Base-by-base conservation (phyloP, 2,329 filamentous ascomycete species). In the Apiospora koreana region DNA sequence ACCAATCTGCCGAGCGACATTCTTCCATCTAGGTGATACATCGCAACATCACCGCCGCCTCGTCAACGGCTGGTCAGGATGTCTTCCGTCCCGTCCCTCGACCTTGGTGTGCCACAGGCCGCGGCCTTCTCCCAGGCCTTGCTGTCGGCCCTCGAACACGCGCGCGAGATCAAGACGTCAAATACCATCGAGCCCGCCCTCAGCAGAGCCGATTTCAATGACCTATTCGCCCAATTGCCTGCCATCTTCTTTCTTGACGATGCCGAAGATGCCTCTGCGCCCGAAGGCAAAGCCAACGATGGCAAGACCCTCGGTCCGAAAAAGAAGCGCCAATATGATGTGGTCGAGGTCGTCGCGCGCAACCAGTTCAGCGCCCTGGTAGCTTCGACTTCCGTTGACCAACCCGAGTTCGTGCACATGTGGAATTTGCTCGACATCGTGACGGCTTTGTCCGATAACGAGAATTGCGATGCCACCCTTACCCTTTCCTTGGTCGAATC, bases 371-470 rank as follows among this genome's bases (percentile, higher is more conserved):
- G 94, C 81, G 86, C 88, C 72, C 85, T 94, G 72, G 87, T 97
- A 79, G 91, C 93, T 58, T 89, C 88, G 48, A 94, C 89, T 16
- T 85, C 89, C 10, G 97, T 98, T 75, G 88, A 94, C 46, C 89
- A 93, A 35, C 90, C 93, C 54, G 86, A 88, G 0, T 97, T 98
- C 77, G 91, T 94, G 67, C 88, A 90, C 71, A 89, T 98, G 73
- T 99, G 95, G 95, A 96, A 98, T 78, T 86, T 99, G 6, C 88
- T 99, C 70, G 97, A 99, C 78, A 90, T 98, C 54, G 86, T 98
- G n/a, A 92, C 93, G 0, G 91, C 97, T 46, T 90, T 97, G 72
- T 95, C 94, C 71, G 95, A 97, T 78, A 89, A 91, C 78, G 92
- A 92, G 85, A 87, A 87, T 83, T 91, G 85, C 79, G 94, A 97